Evolutionary conservation across 2,329 filamentous ascomycete species (phyloP), one percentile per base, ranked within the genome.

Genomic region (Ceratocystis variospora): DNA sequence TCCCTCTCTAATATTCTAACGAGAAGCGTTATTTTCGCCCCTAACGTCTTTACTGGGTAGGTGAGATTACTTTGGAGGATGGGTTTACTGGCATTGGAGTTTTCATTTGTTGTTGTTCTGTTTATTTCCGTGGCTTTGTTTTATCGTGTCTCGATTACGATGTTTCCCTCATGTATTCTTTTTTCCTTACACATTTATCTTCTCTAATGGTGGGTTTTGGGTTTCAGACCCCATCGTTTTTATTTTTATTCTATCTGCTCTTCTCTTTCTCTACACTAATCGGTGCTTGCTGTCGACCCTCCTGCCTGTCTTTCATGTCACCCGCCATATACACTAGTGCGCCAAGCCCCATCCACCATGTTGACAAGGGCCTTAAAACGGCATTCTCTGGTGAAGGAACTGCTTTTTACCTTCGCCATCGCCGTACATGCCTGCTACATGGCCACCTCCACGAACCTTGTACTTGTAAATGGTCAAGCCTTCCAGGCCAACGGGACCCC

Each of bases 381-480:
- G 69, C 70, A 84, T 68, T 67, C 73, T 79, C 74, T 87, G 80
- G 72, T 87, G 84, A 75, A 83, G 80, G 74, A 81, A 87, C 4
- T 74, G 74, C 72, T 77, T 81, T 77, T 84, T 79, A 19, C 83
- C 82, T 68, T 83, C 79, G 1, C 83, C 83, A 66, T 83, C 82
- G 10, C 84, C 84, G 69, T 96, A 97, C 65, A 84, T 85, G 0
- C 83, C 83, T 25, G 89, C 90, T n/a, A 86, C 80, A 70, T 99
- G 94, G 8, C 92, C 94, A 68, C 83, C 79, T 0, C 93, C 94
- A 46, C 88, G 80, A 69, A 99, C 81, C 75, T 94, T 85, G 79
- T 96, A 99, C 79, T 96, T 96, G 78, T 99, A 96, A 69, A 97
- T 97, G 74, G 90, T 96, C 74, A 99, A 77, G 0, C 94, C 94